Percentiles rank a stretch among this genome's conserved stretches.
phyloP scores from a whole-genome alignment of 2,329 filamentous ascomycete genomes.

The Trichophaea hybrida region DNA sequence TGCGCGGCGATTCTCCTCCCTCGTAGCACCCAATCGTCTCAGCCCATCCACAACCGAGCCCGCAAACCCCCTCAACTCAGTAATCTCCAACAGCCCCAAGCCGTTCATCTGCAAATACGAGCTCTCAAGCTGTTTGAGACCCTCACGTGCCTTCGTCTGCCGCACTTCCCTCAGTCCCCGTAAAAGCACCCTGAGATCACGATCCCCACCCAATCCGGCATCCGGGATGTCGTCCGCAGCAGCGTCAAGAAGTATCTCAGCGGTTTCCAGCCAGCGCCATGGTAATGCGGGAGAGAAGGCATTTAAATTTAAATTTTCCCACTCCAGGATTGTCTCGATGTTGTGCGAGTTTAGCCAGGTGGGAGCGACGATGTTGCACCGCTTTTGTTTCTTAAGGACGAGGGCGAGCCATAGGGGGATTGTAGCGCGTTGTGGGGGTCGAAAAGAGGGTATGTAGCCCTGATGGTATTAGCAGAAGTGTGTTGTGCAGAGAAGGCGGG shows the following conservation, averaged over 20 bases:
- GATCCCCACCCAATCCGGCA: slow-evolving; percentile 62
- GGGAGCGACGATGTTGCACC: slow-evolving; percentile 83
- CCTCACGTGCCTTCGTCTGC: slow-evolving; percentile 20
- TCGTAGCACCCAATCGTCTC: slow-evolving; percentile 65
- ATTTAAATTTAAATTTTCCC: slow-evolving; percentile 59
- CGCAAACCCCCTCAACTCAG: slow-evolving; percentile 73
- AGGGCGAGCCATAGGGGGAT: slow-evolving; percentile 90
- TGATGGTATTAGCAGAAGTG: slow-evolving; percentile 31
- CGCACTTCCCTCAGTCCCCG: slow-evolving; percentile 20
- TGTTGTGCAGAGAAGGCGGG: slow-evolving; percentile 23
- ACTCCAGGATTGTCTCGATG: slow-evolving; percentile 60
- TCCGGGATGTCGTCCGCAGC: slow-evolving; percentile 69
- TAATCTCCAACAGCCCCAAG: slow-evolving; percentile 84
- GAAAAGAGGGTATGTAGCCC: slow-evolving; percentile 63
- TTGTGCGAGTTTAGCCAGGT: slow-evolving; percentile 71
- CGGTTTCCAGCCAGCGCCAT: slow-evolving; percentile 90
- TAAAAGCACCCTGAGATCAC: slow-evolving; percentile 51
- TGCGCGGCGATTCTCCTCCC: slow-evolving; percentile 63
- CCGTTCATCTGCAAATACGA: slow-evolving; percentile 43
- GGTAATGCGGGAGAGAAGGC: slow-evolving; percentile 69
- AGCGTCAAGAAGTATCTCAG: slow-evolving; percentile 71
- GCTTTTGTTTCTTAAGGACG: slow-evolving; percentile 82
- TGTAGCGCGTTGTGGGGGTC: slow-evolving; percentile 63
- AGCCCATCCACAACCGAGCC: slow-evolving; percentile 76
- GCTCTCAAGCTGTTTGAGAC: slow-evolving; percentile 13